Base-by-base conservation (phyloP, 805 yeast genomes). In the Ogataea nitratoaversa region DNA sequence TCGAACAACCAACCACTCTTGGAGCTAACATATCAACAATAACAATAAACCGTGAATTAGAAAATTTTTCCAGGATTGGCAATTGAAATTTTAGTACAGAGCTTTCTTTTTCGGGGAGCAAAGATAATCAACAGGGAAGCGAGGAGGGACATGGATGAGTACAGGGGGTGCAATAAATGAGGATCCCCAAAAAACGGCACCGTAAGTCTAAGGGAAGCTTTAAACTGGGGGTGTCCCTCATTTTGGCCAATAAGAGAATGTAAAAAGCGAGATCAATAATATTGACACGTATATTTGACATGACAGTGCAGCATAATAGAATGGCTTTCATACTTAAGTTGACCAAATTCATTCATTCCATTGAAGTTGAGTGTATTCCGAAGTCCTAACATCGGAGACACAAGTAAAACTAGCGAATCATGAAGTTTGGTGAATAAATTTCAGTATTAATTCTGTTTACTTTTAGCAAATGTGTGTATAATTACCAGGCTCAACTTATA, bases 81-180 rank as follows among this genome's bases (percentile, higher is more conserved):
- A 22, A 22, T 22, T n/a, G n/a, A n/a, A n/a, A n/a, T n/a, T n/a
- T n/a, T n/a, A n/a, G n/a, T n/a, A n/a, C n/a, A n/a, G n/a, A n/a
- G n/a, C n/a, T n/a, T n/a, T n/a, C n/a, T n/a, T n/a, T n/a, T n/a
- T n/a, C n/a, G n/a, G n/a, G n/a, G n/a, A n/a, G n/a, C n/a, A n/a
- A n/a, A n/a, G n/a, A n/a, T n/a, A n/a, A n/a, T n/a, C n/a, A n/a
- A n/a, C n/a, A 22, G 25, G 25, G 25, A 22, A 11, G 25, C 9
- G 11, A 11, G 25, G 25, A 22, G 25, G 25, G 25, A 22, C 25
- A 11, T 22, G 29, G 33, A 38, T 38, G 42, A 42, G 29, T 42
- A 38, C 28, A 34, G 42, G 46, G 46, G 46, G 46, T 42, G 46
- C 36, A 16, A 16, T n/a, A n/a, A n/a, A n/a, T n/a, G n/a, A n/a